Percentiles rank a stretch among this genome's conserved stretches.
phyloP scores from a whole-genome alignment of 371 early-diverging fungal species.

The Haplosporangium sp. region DNA sequence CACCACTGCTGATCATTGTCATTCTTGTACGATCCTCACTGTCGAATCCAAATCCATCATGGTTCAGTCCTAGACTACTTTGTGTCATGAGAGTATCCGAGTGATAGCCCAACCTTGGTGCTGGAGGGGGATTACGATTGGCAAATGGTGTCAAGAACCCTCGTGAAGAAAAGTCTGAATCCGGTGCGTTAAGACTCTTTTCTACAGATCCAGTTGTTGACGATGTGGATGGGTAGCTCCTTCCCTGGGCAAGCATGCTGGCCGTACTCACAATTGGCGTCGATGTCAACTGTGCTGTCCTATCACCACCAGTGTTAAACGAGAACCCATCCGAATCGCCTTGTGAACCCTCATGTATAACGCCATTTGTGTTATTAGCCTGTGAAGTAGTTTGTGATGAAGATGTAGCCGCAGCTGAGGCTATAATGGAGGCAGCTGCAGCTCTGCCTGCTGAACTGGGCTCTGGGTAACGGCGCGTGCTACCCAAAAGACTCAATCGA shows the following conservation, averaged over 20 bases:
- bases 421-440: slow-evolving; percentile 24
- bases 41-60: slow-evolving; percentile 39
- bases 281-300: not conserved
- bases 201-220: not conserved
- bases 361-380: not conserved
- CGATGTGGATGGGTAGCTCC: not conserved
- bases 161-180: slow-evolving; percentile 15
- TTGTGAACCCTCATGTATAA: not conserved
- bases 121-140: slow-evolving; percentile 37
- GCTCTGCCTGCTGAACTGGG: slow-evolving; percentile 30
- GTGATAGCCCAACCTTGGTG: slow-evolving; percentile 45
- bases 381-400: not conserved
- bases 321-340: not conserved
- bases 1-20: slow-evolving; percentile 15
- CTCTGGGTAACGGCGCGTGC: slow-evolving; percentile 13
- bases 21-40: slow-evolving; percentile 36
- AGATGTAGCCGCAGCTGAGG: slow-evolving; percentile 1
- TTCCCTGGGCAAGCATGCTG: slow-evolving; percentile 9
- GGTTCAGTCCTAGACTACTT: slow-evolving; percentile 49
- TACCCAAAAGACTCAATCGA: slow-evolving; percentile 21
- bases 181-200: not conserved
- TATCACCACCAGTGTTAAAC: not conserved
- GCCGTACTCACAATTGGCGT: slow-evolving; percentile 12
- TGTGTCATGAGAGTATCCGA: slow-evolving; percentile 51
- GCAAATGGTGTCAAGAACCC: slow-evolving; percentile 27